Conservation (phyloP, 768 basidiomycete genomes). For the Podaxis carcinomalis region DNA sequence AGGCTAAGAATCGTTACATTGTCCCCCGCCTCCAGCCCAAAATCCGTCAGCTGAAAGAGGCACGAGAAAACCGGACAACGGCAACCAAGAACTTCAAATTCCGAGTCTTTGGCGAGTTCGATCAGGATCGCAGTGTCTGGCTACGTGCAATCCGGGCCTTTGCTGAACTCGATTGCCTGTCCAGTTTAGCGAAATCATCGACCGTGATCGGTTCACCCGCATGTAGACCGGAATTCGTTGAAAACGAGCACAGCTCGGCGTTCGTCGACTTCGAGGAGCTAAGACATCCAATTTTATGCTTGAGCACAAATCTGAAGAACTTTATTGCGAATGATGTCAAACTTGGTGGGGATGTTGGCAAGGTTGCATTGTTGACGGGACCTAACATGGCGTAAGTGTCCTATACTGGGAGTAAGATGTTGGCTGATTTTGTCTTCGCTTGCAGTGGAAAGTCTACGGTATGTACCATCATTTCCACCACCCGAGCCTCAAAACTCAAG, state of each 20-base stretch:
- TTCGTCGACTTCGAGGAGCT: slow-evolving; percentile 86
- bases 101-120: slow-evolving; percentile 77
- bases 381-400: slow-evolving; percentile 81
- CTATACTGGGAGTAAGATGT: neutral
- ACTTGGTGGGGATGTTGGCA: slow-evolving; percentile 71
- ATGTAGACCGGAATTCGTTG: slow-evolving; percentile 88
- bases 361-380: slow-evolving; percentile 83
- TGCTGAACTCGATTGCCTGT: slow-evolving; percentile 94
- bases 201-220: slow-evolving; percentile 86
- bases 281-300: slow-evolving; percentile 81
- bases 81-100: slow-evolving; percentile 82
- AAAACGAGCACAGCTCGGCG: slow-evolving; percentile 57
- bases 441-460: slow-evolving; percentile 37
- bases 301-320: slow-evolving; percentile 54
- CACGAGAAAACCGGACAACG: slow-evolving; percentile 78
- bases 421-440: neutral
- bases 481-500: neutral
- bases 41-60: slow-evolving; percentile 87
- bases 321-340: slow-evolving; percentile 95
- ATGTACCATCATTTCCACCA: slow-evolving; percentile 3
- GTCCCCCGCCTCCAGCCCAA: slow-evolving; percentile 68
- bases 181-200: slow-evolving; percentile 88
- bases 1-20: slow-evolving; percentile 75
- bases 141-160: slow-evolving; percentile 79
- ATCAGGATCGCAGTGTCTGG: slow-evolving; percentile 76